These are phyloP conservation scores for Exophiala aquamarina DNA, from an alignment of 2,329 filamentous ascomycete species.

Conservation along the genomic window DNA sequence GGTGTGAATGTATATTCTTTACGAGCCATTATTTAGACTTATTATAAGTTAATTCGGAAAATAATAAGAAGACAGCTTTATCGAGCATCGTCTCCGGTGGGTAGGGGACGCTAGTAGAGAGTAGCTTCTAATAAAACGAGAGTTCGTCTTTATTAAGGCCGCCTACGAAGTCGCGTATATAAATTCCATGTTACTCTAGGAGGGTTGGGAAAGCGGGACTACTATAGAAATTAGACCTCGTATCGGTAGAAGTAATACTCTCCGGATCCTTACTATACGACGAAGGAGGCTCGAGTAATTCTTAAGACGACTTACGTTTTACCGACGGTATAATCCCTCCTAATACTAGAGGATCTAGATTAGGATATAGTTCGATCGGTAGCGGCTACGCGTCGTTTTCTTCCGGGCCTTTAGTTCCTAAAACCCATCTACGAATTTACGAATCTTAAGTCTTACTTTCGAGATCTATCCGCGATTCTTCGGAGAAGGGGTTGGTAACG, in stretches of 20 bases:
- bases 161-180: not conserved
- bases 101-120: slow-evolving; percentile 3
- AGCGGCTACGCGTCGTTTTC: slow-evolving; percentile 4
- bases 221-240: slow-evolving; percentile 1
- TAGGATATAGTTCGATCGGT: slow-evolving; percentile 6
- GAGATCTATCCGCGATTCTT: not conserved
- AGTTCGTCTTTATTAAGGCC: slow-evolving; percentile 2
- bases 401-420: slow-evolving; percentile 5
- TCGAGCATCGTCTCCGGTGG: not conserved
- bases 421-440: slow-evolving; percentile 3
- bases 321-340: not conserved
- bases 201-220: not conserved
- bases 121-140: not conserved
- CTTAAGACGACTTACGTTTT: not conserved
- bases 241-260: not conserved
- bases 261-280: not conserved
- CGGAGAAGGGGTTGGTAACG: not conserved
- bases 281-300: not conserved
- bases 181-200: not conserved
- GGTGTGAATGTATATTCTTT: slow-evolving; percentile 8
- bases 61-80: not conserved
- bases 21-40: slow-evolving; percentile 8
- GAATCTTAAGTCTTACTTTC: slow-evolving; percentile 1
- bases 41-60: slow-evolving; percentile 4
- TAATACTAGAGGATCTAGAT: slow-evolving; percentile 1